These are phyloP conservation scores for Staphylotrichum longicolle DNA, from an alignment of 495 filamentous ascomycete species.

Conservation along the genomic window DNA sequence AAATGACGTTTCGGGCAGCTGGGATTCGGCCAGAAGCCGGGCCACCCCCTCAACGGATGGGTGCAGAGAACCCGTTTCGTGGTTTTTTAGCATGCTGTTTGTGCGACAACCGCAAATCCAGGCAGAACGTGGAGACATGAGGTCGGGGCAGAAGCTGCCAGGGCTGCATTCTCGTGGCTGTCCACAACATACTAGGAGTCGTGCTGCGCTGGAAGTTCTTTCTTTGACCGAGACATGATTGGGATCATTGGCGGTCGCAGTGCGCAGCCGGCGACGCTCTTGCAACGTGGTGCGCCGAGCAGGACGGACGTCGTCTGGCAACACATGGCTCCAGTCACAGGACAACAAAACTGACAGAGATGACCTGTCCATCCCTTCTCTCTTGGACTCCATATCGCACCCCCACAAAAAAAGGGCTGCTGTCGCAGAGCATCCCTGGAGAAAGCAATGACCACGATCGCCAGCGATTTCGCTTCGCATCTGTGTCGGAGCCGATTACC, in stretches of 20 bases:
- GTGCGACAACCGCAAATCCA: background rate
- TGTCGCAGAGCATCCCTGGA: background rate
- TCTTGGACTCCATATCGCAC: background rate
- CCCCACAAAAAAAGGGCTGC: slow-evolving; percentile 10
- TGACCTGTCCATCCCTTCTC: too few relatives aligned
- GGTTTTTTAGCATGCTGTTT: background rate
- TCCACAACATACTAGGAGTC: background rate
- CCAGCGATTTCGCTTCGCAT: slow-evolving; percentile 7
- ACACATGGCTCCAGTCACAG: slow-evolving; percentile 10
- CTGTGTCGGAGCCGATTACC: background rate
- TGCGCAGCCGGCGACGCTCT: background rate
- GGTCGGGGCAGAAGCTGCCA: background rate
- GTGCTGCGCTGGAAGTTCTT: background rate
- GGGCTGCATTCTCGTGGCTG: background rate
- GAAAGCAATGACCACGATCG: slow-evolving; percentile 12
- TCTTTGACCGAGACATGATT: background rate
- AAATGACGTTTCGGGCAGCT: background rate
- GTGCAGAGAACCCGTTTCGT: background rate
- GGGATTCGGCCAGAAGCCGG: too few relatives aligned
- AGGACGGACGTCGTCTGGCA: background rate
- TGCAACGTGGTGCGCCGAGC: slow-evolving; percentile 7
- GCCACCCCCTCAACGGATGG: background rate
- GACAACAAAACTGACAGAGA: too few relatives aligned
- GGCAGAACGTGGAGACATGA: background rate
- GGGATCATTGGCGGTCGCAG: background rate